Evolutionary conservation across 805 yeast genomes (phyloP).

Genomic region (Wickerhamiella kazuoi): DNA sequence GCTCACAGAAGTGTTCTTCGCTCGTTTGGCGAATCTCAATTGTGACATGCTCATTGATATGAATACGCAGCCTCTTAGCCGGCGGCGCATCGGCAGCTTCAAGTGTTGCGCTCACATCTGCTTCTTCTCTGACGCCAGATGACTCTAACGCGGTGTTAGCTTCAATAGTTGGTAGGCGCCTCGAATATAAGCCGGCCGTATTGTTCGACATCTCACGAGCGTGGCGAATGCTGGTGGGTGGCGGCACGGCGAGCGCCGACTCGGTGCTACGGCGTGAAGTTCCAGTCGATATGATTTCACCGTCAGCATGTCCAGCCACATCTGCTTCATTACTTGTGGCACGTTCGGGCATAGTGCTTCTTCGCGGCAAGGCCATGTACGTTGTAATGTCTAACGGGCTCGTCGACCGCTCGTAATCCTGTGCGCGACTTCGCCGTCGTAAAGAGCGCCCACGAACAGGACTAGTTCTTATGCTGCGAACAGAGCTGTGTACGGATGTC

Average conservation of each 20-base stretch:
- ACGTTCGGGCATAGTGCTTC: not conserved
- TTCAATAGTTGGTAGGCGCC: no score
- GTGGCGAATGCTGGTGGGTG: not conserved
- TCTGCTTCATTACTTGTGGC: no score
- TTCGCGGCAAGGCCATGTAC: not conserved
- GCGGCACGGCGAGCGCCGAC: not conserved
- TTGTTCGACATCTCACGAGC: no score
- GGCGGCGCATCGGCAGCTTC: not conserved
- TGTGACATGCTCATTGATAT: not conserved
- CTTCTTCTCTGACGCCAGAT: no score
- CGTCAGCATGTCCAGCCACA: no score
- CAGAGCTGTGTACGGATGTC: no score
- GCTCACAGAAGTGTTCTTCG: not conserved
- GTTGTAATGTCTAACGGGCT: not conserved
- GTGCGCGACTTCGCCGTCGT: not conserved
- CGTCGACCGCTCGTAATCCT: not conserved
- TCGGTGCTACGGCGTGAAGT: not conserved
- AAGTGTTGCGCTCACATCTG: no score
- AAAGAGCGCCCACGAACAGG: not conserved
- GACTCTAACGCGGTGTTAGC: no score
- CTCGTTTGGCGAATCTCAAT: not conserved
- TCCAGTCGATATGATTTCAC: no score
- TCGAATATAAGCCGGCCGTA: no score
- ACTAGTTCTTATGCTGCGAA: no score
- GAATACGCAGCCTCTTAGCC: not conserved